phyloP scores from a whole-genome alignment of 108 stramenopile genomes.

The Cyclotella atomus region DNA sequence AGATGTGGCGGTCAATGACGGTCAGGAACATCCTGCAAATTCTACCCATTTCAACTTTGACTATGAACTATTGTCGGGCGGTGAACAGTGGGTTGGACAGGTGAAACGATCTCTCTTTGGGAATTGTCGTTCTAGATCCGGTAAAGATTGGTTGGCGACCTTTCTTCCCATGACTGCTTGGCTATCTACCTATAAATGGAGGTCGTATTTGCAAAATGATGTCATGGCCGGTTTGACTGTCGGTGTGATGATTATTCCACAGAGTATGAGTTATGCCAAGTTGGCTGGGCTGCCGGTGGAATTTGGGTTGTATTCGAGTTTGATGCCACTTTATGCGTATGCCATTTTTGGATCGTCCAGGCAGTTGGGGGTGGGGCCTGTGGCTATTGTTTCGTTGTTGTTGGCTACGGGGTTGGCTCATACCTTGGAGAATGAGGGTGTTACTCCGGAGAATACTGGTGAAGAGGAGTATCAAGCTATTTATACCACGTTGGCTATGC shows the following conservation, averaged over 20 bases:
- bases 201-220: conserved; percentile 1
- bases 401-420: conserved; percentile 48
- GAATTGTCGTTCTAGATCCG: conserved; percentile 1
- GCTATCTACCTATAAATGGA: conserved; percentile 5
- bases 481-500: conserved; percentile 52
- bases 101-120: conserved; percentile 1
- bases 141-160: neutral
- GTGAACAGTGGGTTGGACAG: neutral
- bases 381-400: conserved; percentile 71
- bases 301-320: conserved; percentile 86
- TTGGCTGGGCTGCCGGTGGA: conserved; percentile 85
- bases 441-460: conserved; percentile 16
- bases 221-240: conserved; percentile 68
- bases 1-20: conserved; percentile 5
- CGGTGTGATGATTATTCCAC: conserved; percentile 89
- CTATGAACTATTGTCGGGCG: neutral
- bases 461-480: conserved; percentile 34
- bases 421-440: conserved; percentile 25
- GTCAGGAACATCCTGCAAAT: neutral
- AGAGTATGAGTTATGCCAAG: conserved; percentile 89
- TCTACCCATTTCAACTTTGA: neutral
- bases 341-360: conserved; percentile 76
- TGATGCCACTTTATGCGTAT: conserved; percentile 81
- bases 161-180: conserved; percentile 6
- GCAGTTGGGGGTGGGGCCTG: conserved; percentile 90